These are phyloP conservation scores for Stagonosporopsis chrysanthemi DNA, from an alignment of 2,329 filamentous ascomycete genomes.

Conservation along the genomic window DNA sequence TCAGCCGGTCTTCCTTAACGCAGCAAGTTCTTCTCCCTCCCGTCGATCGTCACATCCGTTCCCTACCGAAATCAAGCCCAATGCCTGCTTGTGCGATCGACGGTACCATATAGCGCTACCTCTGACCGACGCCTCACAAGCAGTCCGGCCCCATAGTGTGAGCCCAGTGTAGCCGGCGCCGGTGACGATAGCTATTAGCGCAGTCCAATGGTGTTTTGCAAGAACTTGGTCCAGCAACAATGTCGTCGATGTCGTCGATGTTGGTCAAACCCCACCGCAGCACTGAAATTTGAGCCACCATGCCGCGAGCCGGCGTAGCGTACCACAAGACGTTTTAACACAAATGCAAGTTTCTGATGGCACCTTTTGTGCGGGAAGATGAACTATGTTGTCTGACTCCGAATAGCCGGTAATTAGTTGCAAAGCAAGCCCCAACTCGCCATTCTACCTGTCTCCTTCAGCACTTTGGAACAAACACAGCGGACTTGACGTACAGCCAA, in stretches of 20 bases:
- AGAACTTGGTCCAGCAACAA: background rate
- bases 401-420: background rate
- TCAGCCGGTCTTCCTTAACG: conserved; percentile 30
- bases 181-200: background rate
- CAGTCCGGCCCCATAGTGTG: conserved; percentile 2
- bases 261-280: conserved; percentile 5
- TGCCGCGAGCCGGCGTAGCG: conserved; percentile 10
- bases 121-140: conserved; percentile 4
- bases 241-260: too few species aligned
- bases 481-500: background rate
- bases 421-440: background rate
- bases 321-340: conserved; percentile 1
- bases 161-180: background rate
- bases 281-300: conserved; percentile 3
- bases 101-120: conserved; percentile 2
- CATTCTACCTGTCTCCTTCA: too few species aligned
- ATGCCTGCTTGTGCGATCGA: conserved; percentile 13
- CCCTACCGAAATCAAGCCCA: conserved; percentile 1
- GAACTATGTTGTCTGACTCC: too few species aligned
- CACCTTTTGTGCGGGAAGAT: too few species aligned
- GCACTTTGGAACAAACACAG: too few species aligned
- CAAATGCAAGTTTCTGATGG: background rate
- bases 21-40: conserved; percentile 21
- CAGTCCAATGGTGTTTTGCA: background rate
- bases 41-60: conserved; percentile 23